Base-by-base conservation (phyloP, 139 green algal species). In the Chlorella sp. region DNA sequence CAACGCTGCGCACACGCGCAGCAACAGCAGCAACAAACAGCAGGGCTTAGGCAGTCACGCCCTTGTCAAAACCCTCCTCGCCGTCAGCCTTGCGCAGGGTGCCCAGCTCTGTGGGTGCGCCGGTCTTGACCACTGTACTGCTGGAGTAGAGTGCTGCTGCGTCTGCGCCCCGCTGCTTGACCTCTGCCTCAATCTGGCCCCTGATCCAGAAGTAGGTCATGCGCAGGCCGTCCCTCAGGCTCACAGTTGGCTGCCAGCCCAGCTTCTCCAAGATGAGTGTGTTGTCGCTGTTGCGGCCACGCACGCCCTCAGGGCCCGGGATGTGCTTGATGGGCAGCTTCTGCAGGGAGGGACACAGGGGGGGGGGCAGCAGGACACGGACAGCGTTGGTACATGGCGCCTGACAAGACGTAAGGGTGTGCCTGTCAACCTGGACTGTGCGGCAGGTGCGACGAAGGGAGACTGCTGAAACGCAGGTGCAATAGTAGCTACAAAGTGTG, bases 221-320 rank as follows among this genome's bases (percentile, higher is more conserved):
- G 32, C 62, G 70, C 51, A 97, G 84, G 65, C 93, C 93, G 69
- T 97, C 93, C n/a, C 71, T 62, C 63, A 99, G 85, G 67, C 66
- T 87, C 61, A 98, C 87, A 31, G 91, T 92, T 1, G 95, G 95
- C 77, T 91, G 86, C 95, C 95, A 99, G 31, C 95, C 95, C 35
- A 99, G 87, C 90, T 98, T 96, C 88, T 98, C 93, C 62, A 93
- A 80, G 83, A 97, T 97, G 23, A 96, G 85, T 34, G 82, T 74
- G 80, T 95, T 97, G 81, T 97, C 91, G 23, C 80, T 93, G 87
- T 99, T 99, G 75, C 95, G 91, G 17, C 95, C 95, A 31, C 95
- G 93, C 82, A 99, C 95, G 55, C 95, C 95, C 88, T 99, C 95
- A 20, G 95, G 95, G 4, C 95, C 95, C 0, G 94, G 94, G 75